A percentile compares a stretch with the other conserved stretches of the same genome.
phyloP scores from a whole-genome alignment of 192 early-diverging fungal species.

The Paraglomus occultum region DNA sequence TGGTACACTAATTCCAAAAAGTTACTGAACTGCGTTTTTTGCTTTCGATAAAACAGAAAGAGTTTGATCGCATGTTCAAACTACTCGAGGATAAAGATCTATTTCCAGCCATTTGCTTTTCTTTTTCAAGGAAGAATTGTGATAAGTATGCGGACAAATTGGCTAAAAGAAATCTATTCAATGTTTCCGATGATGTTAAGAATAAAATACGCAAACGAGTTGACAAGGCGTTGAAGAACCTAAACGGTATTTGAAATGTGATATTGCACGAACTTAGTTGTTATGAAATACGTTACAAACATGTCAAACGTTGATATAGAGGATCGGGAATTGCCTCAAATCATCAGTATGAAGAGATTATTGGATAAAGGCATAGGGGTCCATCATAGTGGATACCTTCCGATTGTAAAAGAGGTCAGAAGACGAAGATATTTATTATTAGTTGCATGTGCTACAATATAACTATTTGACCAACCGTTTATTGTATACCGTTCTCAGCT shows the following conservation, averaged over 20 bases:
- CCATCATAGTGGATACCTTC: slow-evolving; percentile 94
- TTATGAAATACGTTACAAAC: too few relatives aligned
- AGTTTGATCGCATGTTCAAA: slow-evolving; percentile 64
- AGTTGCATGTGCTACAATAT: background rate
- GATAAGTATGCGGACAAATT: slow-evolving; percentile 83
- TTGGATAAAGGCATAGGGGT: slow-evolving; percentile 92
- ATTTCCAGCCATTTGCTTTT: slow-evolving; percentile 89
- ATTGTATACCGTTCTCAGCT: slow-evolving; percentile 49
- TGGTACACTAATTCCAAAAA: slow-evolving; percentile 24
- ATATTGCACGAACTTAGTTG: too few relatives aligned
- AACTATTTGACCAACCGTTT: background rate
- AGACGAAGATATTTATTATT: background rate
- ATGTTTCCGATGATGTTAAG: slow-evolving; percentile 63
- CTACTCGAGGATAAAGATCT: slow-evolving; percentile 72
- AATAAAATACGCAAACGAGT: slow-evolving; percentile 86
- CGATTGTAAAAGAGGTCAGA: slow-evolving; percentile 91
- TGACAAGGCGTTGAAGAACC: slow-evolving; percentile 72
- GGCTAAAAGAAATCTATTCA: slow-evolving; percentile 78
- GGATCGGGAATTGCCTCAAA: slow-evolving; percentile 87
- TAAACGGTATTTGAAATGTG: slow-evolving; percentile 48
- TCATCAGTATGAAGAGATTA: slow-evolving; percentile 78
- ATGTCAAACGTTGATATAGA: slow-evolving; percentile 24
- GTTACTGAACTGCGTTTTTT: slow-evolving; percentile 15
- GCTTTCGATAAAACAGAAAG: too few relatives aligned
- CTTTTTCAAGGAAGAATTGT: slow-evolving; percentile 94